phyloP scores from a whole-genome alignment of 78 protist genomes.

The Pelomyxa schiedti region DNA sequence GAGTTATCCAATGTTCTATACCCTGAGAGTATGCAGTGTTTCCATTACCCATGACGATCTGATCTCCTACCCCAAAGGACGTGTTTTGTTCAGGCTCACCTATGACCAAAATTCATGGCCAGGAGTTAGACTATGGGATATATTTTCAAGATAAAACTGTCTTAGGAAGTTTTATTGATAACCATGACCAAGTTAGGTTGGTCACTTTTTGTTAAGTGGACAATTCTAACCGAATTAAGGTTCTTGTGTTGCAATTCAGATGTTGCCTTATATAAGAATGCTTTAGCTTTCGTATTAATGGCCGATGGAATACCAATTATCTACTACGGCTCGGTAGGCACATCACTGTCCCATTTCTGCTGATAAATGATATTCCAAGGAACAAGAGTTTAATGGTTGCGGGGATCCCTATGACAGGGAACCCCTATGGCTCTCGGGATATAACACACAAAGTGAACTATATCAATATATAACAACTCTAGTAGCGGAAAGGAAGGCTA shows the following conservation, averaged over 20 bases:
- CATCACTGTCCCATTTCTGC: too few species aligned
- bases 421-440: slow-evolving; percentile 27
- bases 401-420: slow-evolving; percentile 45
- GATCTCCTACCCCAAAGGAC: too few species aligned
- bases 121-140: too few species aligned
- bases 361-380: too few species aligned
- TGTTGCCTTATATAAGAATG: neutral
- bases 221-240: too few species aligned
- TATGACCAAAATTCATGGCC: too few species aligned
- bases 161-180: slow-evolving; percentile 46
- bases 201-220: too few species aligned
- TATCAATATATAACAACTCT: neutral
- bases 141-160: neutral
- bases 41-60: too few species aligned
- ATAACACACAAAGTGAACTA: neutral
- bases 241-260: slow-evolving; percentile 16
- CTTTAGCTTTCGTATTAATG: slow-evolving; percentile 20
- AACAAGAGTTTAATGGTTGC: slow-evolving; percentile 39
- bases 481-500: neutral
- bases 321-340: slow-evolving; percentile 76
- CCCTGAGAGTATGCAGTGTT: too few species aligned
- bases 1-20: slow-evolving; percentile 47
- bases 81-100: too few species aligned
- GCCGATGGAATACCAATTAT: slow-evolving; percentile 31
- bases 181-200: slow-evolving; percentile 72